These are phyloP conservation scores for Bruguiera parviflora DNA, from an alignment of 345 rosid genomes.

Conservation along the genomic window DNA sequence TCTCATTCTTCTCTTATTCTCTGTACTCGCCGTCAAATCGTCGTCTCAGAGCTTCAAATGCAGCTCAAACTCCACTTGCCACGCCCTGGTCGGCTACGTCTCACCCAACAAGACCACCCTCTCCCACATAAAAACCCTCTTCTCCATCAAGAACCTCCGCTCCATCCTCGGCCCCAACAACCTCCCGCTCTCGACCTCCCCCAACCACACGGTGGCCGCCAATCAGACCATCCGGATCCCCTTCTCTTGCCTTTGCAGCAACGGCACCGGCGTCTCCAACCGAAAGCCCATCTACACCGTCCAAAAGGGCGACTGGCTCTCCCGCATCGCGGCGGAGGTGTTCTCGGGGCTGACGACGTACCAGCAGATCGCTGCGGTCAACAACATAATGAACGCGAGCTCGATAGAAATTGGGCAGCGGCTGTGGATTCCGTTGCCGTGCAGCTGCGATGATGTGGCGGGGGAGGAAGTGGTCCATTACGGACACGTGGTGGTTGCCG, in stretches of 20 bases:
- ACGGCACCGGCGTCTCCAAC: conserved; percentile 25
- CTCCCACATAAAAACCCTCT: conserved; percentile 22
- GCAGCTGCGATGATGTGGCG: conserved; percentile 27
- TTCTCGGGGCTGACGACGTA: conserved; percentile 11
- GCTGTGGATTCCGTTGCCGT: conserved; percentile 29
- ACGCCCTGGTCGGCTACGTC: conserved; percentile 20
- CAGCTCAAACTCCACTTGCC: conserved; percentile 10
- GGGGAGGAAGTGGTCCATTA: conserved; percentile 27
- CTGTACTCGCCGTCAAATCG: not conserved
- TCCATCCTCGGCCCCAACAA: conserved; percentile 28
- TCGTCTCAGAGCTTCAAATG: conserved; percentile 18
- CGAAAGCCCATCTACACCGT: conserved; percentile 16
- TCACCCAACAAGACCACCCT: conserved; percentile 19
- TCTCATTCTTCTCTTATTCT: conserved; percentile 6
- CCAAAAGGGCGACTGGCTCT: conserved; percentile 5
- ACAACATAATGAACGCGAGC: not conserved
- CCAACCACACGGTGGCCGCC: conserved; percentile 15
- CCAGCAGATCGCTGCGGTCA: conserved; percentile 18
- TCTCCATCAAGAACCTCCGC: conserved; percentile 22
- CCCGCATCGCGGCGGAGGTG: conserved; percentile 24
- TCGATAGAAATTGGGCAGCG: conserved; percentile 7
- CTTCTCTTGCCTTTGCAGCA: conserved; percentile 22
- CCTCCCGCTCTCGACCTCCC: conserved; percentile 16
- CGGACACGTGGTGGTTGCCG: conserved; percentile 20
- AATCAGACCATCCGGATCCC: conserved; percentile 19